A percentile compares a stretch with the other conserved stretches of the same genome.
These are phyloP conservation scores for Mercurialis annua DNA, from an alignment of 345 rosid species.

Conservation along the genomic window DNA sequence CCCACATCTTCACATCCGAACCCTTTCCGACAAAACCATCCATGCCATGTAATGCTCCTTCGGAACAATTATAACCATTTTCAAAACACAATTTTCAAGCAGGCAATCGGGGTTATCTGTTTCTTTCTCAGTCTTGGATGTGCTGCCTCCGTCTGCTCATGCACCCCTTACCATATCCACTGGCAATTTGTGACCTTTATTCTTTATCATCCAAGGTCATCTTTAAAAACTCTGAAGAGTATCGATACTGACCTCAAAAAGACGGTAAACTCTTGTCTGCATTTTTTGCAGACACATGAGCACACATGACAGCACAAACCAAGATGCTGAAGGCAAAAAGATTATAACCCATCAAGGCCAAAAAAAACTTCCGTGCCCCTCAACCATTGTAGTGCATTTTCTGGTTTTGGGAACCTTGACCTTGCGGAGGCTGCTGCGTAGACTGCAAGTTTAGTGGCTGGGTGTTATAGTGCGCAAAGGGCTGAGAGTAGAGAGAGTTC, in stretches of 20 bases:
- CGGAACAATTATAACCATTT: constrained; percentile 24
- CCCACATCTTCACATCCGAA: constrained; percentile 20
- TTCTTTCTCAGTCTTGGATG: constrained; percentile 53
- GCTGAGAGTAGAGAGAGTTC: constrained; percentile 93
- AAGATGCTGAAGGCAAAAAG: constrained; percentile 68
- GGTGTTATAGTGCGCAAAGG: constrained; percentile 76
- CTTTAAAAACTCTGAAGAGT: constrained; percentile 19
- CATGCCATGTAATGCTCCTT: constrained; percentile 46
- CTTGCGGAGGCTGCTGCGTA: constrained; percentile 69
- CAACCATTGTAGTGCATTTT: constrained; percentile 80
- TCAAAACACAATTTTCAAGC: constrained; percentile 35
- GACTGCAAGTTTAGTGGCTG: constrained; percentile 70
- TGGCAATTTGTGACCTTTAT: constrained; percentile 25
- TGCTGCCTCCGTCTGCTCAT: constrained; percentile 33
- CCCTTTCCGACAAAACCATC: constrained; percentile 44
- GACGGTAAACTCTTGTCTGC: constrained; percentile 26
- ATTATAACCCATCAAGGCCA: constrained; percentile 58
- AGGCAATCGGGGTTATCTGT: constrained; percentile 49
- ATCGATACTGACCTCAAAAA: constrained; percentile 37
- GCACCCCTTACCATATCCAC: constrained; percentile 25
- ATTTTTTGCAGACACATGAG: constrained; percentile 26
- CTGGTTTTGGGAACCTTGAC: constrained; percentile 79
- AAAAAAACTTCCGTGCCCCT: constrained; percentile 24
- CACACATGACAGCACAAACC: constrained; percentile 72
- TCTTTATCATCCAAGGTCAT: constrained; percentile 23